Evolutionary conservation across 768 basidiomycete genomes (phyloP).

Genomic region (Russula virescens): DNA sequence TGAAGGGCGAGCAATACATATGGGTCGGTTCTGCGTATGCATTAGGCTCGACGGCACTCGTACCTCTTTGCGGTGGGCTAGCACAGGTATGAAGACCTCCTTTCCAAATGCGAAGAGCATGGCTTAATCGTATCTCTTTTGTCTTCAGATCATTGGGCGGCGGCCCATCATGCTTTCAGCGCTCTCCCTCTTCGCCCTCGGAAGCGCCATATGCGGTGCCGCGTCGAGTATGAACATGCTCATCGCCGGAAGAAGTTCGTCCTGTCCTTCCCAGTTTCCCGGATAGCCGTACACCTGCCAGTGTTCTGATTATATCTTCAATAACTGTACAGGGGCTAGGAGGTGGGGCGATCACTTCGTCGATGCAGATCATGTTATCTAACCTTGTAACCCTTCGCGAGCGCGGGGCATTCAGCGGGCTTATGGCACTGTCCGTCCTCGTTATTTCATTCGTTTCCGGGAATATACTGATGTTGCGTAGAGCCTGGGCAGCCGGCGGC

Average conservation of each 20-base stretch:
- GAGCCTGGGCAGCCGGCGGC: slow-evolving; percentile 29
- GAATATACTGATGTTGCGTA: background rate
- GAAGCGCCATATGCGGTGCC: slow-evolving; percentile 34
- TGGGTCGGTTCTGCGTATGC: slow-evolving; percentile 28
- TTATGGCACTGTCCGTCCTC: slow-evolving; percentile 30
- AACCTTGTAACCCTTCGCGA: slow-evolving; percentile 34
- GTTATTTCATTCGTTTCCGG: no score
- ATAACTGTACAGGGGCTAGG: slow-evolving; percentile 30
- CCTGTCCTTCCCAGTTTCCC: background rate
- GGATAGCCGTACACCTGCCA: background rate
- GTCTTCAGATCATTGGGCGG: slow-evolving; percentile 29
- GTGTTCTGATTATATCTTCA: no score
- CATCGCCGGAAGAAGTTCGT: slow-evolving; percentile 31
- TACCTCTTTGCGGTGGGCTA: slow-evolving; percentile 28
- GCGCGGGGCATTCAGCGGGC: slow-evolving; percentile 30
- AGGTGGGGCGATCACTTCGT: slow-evolving; percentile 29
- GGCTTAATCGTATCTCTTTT: background rate
- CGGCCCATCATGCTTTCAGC: slow-evolving; percentile 28
- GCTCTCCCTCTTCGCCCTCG: slow-evolving; percentile 28
- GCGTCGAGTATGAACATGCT: slow-evolving; percentile 32
- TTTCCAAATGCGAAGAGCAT: background rate
- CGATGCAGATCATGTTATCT: slow-evolving; percentile 31
- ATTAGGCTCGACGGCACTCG: slow-evolving; percentile 27
- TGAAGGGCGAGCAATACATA: slow-evolving; percentile 26
- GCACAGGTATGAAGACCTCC: slow-evolving; percentile 17